A percentile compares a stretch with the other conserved stretches of the same genome.
Evolutionary conservation across 2,329 filamentous ascomycete genomes (phyloP).

Genomic region (Ophiostoma novo-ulmi): DNA sequence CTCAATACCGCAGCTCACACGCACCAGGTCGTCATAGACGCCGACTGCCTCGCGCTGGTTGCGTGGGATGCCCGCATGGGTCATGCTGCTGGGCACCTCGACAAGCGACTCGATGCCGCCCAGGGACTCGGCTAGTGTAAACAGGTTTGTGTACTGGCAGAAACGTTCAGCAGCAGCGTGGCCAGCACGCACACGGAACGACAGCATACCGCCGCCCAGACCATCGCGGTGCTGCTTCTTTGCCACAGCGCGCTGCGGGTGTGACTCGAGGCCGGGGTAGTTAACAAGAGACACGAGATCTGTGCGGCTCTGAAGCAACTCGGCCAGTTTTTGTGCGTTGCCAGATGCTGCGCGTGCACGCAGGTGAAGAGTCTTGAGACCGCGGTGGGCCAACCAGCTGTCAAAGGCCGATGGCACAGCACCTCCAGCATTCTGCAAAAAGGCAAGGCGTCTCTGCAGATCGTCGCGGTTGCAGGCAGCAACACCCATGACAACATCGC

Average conservation of each 20-base stretch:
- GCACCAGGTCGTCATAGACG: slow-evolving; percentile 89
- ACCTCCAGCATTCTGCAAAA: slow-evolving; percentile 96
- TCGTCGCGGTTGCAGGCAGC: slow-evolving; percentile 88
- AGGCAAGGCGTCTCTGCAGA: slow-evolving; percentile 70
- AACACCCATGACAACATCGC: slow-evolving; percentile 95
- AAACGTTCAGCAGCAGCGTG: slow-evolving; percentile 82
- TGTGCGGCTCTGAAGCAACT: slow-evolving; percentile 70
- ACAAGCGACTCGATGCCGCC: slow-evolving; percentile 85
- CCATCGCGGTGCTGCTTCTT: slow-evolving; percentile 87
- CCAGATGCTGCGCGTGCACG: slow-evolving; percentile 76
- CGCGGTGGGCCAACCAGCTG: slow-evolving; percentile 95
- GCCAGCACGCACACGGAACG: slow-evolving; percentile 87
- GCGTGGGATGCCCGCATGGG: slow-evolving; percentile 87
- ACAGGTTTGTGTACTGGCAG: slow-evolving; percentile 83
- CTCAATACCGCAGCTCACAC: slow-evolving; percentile 91
- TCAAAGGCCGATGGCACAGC: slow-evolving; percentile 93
- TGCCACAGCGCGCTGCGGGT: slow-evolving; percentile 80
- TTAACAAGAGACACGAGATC: slow-evolving; percentile 78
- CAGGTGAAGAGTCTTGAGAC: slow-evolving; percentile 92
- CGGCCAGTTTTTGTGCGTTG: slow-evolving; percentile 75
- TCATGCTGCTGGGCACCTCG: slow-evolving; percentile 94
- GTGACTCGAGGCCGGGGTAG: slow-evolving; percentile 85
- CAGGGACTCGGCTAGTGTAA: slow-evolving; percentile 86
- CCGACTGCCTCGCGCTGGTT: slow-evolving; percentile 88
- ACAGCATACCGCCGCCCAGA: slow-evolving; percentile 95